Conservation (phyloP, 768 basidiomycete species). For the Suillus discolor region DNA sequence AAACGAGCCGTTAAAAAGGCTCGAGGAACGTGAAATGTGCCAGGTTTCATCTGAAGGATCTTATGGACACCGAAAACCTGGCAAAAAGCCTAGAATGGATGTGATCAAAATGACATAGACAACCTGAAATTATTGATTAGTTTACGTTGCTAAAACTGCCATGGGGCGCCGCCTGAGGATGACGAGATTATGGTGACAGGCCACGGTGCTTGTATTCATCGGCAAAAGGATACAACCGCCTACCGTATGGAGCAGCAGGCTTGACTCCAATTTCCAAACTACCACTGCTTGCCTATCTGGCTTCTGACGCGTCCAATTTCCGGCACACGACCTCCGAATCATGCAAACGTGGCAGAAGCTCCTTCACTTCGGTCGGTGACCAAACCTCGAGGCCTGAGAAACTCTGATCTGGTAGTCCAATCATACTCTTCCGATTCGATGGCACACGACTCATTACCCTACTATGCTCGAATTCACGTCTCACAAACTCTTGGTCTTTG, state of each 20-base stretch:
- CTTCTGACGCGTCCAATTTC: not conserved
- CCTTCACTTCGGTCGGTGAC: not conserved
- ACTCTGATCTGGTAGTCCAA: no score
- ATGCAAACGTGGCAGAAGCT: not conserved
- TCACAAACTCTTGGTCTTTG: slow-evolving; percentile 58
- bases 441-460: not conserved
- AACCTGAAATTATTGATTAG: not conserved
- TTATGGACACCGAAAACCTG: slow-evolving; percentile 4
- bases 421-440: no score
- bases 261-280: not conserved
- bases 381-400: no score
- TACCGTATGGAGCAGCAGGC: not conserved
- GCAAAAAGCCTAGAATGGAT: slow-evolving; percentile 2
- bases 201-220: not conserved
- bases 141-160: not conserved
- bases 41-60: not conserved
- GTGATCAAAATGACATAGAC: not conserved
- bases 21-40: not conserved
- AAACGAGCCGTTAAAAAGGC: not conserved
- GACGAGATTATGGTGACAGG: not conserved
- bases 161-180: not conserved
- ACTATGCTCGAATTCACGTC: slow-evolving; percentile 18
- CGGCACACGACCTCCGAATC: slow-evolving; percentile 21
- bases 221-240: not conserved
- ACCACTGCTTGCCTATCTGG: not conserved